phyloP scores from a whole-genome alignment of 2,329 filamentous ascomycete species.

The Pseudomassariella vexata region DNA sequence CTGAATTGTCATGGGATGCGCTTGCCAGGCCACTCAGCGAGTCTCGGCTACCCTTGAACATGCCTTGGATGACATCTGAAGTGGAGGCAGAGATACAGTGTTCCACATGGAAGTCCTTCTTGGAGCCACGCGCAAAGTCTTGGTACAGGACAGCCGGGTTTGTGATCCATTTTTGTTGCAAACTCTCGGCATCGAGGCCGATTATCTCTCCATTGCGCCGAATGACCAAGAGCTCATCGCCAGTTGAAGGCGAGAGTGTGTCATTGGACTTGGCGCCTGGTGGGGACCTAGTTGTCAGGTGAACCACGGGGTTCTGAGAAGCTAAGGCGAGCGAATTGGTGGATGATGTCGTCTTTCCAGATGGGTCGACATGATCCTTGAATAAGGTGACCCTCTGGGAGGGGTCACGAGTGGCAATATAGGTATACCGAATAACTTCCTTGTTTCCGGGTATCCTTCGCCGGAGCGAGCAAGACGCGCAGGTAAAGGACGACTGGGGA shows the following conservation, averaged over 20 bases:
- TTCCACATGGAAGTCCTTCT: slow-evolving; percentile 37
- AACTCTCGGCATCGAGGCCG: slow-evolving; percentile 52
- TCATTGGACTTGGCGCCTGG: slow-evolving; percentile 21
- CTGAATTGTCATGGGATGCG: slow-evolving; percentile 34
- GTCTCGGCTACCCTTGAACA: slow-evolving; percentile 50
- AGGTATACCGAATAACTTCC: slow-evolving; percentile 53
- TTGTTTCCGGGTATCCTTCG: slow-evolving; percentile 40
- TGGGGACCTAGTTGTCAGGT: slow-evolving; percentile 30
- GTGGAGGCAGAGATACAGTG: slow-evolving; percentile 40
- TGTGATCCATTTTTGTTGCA: slow-evolving; percentile 42
- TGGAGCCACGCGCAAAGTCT: slow-evolving; percentile 29
- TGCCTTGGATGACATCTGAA: slow-evolving; percentile 44
- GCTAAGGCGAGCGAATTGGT: slow-evolving; percentile 38
- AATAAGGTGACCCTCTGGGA: slow-evolving; percentile 52
- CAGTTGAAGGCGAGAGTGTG: slow-evolving; percentile 6
- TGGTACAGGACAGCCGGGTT: slow-evolving; percentile 35
- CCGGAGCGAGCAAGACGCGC: slow-evolving; percentile 53
- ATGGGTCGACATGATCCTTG: slow-evolving; percentile 47
- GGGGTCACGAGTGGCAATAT: slow-evolving; percentile 48
- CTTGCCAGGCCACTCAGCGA: slow-evolving; percentile 45
- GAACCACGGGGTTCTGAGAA: slow-evolving; percentile 33
- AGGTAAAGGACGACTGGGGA: slow-evolving; percentile 59
- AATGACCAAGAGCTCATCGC: slow-evolving; percentile 45
- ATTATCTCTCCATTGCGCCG: slow-evolving; percentile 55
- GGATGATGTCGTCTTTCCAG: slow-evolving; percentile 47